phyloP scores from a whole-genome alignment of 176 grass and related monocot species.

The Rhynchospora breviuscula region DNA sequence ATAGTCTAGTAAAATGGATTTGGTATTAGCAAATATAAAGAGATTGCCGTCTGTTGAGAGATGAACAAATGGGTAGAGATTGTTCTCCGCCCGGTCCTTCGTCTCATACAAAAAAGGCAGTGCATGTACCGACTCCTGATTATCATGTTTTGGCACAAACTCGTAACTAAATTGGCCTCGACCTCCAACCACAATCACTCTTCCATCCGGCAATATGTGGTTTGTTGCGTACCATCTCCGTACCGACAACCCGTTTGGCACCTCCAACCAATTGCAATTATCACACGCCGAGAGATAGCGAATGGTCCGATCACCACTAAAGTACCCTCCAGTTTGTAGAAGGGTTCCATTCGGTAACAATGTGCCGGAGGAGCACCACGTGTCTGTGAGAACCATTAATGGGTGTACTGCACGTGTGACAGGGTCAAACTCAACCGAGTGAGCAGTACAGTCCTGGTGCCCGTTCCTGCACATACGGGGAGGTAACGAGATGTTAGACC shows the following conservation, averaged over 20 bases:
- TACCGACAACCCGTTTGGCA: background rate
- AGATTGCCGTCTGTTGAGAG: conserved; percentile 34
- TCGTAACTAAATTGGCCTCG: conserved; percentile 26
- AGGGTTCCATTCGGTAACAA: conserved; percentile 16
- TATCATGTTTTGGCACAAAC: conserved; percentile 25
- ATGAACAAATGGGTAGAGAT: conserved; percentile 40
- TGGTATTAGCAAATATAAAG: conserved; percentile 40
- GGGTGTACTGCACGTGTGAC: background rate
- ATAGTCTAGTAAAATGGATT: conserved; percentile 32
- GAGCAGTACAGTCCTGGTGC: conserved; percentile 24
- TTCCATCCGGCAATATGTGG: conserved; percentile 24
- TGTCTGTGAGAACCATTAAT: conserved; percentile 30
- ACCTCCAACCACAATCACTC: conserved; percentile 34
- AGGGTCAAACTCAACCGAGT: conserved; percentile 23
- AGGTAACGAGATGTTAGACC: conserved; percentile 14
- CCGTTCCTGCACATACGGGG: background rate
- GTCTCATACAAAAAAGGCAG: conserved; percentile 28
- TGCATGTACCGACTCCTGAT: background rate
- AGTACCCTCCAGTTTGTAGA: conserved; percentile 31
- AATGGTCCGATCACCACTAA: conserved; percentile 7
- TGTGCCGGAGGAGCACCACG: conserved; percentile 38
- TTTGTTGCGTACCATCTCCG: conserved; percentile 37
- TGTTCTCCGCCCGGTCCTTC: conserved; percentile 21
- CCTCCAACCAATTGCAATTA: conserved; percentile 31
- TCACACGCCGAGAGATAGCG: conserved; percentile 22